These are phyloP conservation scores for Mycena kentingensis DNA, from an alignment of 768 basidiomycete genomes.

Conservation along the genomic window DNA sequence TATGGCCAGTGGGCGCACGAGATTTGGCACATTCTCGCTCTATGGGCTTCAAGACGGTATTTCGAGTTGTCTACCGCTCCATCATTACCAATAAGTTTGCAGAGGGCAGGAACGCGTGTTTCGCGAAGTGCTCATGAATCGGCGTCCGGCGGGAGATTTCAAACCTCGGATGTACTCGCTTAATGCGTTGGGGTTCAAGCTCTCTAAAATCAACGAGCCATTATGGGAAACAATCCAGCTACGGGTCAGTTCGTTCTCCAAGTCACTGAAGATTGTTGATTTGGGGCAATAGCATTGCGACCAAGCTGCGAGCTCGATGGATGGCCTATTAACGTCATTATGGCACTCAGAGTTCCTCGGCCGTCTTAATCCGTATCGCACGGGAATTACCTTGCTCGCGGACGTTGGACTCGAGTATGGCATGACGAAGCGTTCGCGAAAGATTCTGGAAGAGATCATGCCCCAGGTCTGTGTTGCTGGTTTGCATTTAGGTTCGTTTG, in stretches of 20 bases:
- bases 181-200: constrained; percentile 40
- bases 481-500: background rate
- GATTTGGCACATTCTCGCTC: constrained; percentile 74
- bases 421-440: constrained; percentile 64
- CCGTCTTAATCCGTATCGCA: constrained; percentile 66
- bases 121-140: constrained; percentile 63
- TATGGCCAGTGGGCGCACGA: constrained; percentile 74
- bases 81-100: constrained; percentile 3
- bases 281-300: constrained; percentile 52
- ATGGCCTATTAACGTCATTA: constrained; percentile 67
- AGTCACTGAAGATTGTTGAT: background rate
- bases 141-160: constrained; percentile 57
- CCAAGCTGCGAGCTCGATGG: constrained; percentile 62
- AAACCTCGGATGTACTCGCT: constrained; percentile 60
- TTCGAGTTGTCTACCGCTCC: constrained; percentile 18
- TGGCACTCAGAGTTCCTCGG: constrained; percentile 84
- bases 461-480: constrained; percentile 59
- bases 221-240: constrained; percentile 49
- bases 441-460: constrained; percentile 75
- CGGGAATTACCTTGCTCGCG: constrained; percentile 70
- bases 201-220: constrained; percentile 44
- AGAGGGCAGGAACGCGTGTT: constrained; percentile 70
- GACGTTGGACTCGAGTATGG: constrained; percentile 79
- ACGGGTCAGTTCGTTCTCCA: constrained; percentile 37
- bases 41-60: constrained; percentile 72